Base-by-base conservation (phyloP, 164 flowering plant genomes). In the Cinnamomum micranthum region DNA sequence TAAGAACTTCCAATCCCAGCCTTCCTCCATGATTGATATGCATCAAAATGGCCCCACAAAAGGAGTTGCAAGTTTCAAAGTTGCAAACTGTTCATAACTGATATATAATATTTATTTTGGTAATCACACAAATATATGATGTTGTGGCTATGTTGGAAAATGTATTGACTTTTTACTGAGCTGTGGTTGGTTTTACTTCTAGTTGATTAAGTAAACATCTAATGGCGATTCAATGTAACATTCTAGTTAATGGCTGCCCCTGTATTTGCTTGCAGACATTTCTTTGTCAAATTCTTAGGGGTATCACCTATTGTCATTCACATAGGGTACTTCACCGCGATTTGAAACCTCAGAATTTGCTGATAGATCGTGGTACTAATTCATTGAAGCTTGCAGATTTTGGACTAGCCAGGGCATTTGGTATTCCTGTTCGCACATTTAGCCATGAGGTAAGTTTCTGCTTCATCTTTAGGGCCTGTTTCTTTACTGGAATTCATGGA, bases 341-440 rank as follows among this genome's bases (percentile, higher is more conserved):
- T 76, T 74, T 95, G 80, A 95, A 95, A 74, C 98, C 98, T n/a
- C 98, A 95, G 79, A 95, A 95, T 85, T 83, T 95, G 86, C 85
- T 95, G 82, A 90, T 95, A 67, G 98, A 95, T 83, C 92, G 91
- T 24, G 86, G 91, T 17, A 90, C 94, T 50, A 95, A 95, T 87
- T 79, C 93, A 51, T 82, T 95, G 68, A 95, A 95, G 86, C 93
- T 95, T 73, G 98, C 98, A 74, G 98, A 95, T 77, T 95, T 95
- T 86, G 98, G 98, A 69, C 83, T 95, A 79, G 98, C 97, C 28
- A 87, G 98, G 78, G 97, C 97, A 71, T 92, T 95, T 90, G 97
- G 97, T 69, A 95, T 95, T 75, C 98, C 98, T 75, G 94, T 93
- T 68, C 88, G 97, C 78, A 90, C 97, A 63, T 95, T 93, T 80